Evolutionary conservation across 1,139 yeast genomes (phyloP).

Genomic region (Pichia sp.): DNA sequence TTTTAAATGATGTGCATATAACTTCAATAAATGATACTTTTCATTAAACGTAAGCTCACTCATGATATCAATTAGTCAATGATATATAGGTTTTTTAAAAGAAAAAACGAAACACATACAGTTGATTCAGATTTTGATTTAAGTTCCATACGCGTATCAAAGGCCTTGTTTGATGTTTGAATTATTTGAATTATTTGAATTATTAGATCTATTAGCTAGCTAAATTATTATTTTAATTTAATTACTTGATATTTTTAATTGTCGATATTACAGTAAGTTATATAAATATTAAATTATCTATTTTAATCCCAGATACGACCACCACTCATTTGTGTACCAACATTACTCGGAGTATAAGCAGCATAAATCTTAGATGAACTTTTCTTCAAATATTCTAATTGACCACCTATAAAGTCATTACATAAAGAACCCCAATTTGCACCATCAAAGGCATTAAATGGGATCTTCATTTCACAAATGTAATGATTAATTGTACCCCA

Average conservation of each 20-base stretch:
- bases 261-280: neutral
- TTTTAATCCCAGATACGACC: slow-evolving; percentile 10
- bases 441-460: slow-evolving; percentile 11
- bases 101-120: no score
- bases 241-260: neutral
- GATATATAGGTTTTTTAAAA: no score
- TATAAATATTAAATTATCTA: no score
- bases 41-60: neutral
- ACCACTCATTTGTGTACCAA: slow-evolving; percentile 14
- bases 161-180: no score
- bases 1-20: slow-evolving; percentile 11
- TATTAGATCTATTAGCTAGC: no score
- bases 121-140: no score
- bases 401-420: slow-evolving; percentile 13
- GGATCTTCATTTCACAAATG: slow-evolving; percentile 14
- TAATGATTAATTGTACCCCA: slow-evolving; percentile 22
- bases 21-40: neutral
- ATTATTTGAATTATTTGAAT: no score
- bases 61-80: neutral
- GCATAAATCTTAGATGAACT: slow-evolving; percentile 12
- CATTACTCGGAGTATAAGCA: slow-evolving; percentile 7
- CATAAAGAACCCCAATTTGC: slow-evolving; percentile 12
- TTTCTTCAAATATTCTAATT: slow-evolving; percentile 12
- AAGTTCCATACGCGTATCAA: no score
- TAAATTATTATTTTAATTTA: no score